Conservation (phyloP, 371 early-diverging fungal species). For the Smittium mucronatum region DNA sequence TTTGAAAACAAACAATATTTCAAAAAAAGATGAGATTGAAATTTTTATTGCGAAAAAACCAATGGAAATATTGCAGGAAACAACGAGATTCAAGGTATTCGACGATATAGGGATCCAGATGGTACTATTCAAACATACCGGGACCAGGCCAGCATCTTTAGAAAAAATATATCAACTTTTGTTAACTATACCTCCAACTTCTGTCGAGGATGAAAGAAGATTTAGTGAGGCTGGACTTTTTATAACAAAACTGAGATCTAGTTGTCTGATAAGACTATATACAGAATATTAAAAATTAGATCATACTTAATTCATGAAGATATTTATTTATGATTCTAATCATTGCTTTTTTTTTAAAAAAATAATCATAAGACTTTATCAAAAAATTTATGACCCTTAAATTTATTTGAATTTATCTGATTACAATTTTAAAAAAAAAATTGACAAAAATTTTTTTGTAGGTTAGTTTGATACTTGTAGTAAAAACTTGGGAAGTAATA, state of each 20-base stretch:
- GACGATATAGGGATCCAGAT: neutral
- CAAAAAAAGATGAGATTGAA: neutral
- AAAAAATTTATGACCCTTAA: too few species aligned
- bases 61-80: neutral
- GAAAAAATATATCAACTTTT: neutral
- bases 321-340: too few species aligned
- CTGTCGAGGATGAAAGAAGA: neutral
- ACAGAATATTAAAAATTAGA: neutral
- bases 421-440: too few species aligned
- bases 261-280: neutral
- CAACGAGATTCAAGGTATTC: neutral
- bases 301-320: neutral
- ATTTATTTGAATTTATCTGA: too few species aligned
- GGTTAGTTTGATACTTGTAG: too few species aligned
- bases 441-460: too few species aligned
- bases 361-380: too few species aligned
- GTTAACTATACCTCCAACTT: neutral
- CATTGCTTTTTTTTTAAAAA: too few species aligned
- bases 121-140: neutral
- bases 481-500: too few species aligned
- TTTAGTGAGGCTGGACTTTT: neutral
- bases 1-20: neutral
- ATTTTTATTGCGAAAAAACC: neutral
- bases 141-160: neutral
- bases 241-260: neutral